phyloP scores from a whole-genome alignment of 352 stramenopile genomes.

The Globisporangium viniferum region DNA sequence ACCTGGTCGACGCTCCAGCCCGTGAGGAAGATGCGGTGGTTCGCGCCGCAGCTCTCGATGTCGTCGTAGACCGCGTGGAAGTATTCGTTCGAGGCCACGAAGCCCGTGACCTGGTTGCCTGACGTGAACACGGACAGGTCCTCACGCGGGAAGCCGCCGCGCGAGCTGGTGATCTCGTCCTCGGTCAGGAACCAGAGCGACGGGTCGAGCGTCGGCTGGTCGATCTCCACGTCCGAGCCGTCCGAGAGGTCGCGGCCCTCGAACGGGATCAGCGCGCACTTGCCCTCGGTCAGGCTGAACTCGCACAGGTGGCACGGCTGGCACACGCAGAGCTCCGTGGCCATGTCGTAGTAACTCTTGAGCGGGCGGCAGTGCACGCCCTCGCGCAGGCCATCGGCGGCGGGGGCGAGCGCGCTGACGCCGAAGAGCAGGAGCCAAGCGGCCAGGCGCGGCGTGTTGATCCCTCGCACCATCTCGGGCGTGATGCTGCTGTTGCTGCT shows the following conservation, averaged over 20 bases:
- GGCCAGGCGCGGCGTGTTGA: constrained; percentile 1
- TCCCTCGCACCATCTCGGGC: constrained; percentile 3
- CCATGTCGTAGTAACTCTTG: constrained; percentile 21
- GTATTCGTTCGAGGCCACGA: constrained; percentile 36
- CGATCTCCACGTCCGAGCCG: constrained; percentile 20
- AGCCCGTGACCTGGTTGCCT: constrained; percentile 49
- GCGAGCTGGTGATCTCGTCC: constrained; percentile 47
- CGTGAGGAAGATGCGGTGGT: constrained; percentile 47
- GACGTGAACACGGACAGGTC: constrained; percentile 44
- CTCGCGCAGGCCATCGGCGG: neutral
- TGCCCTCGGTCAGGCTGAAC: constrained; percentile 19
- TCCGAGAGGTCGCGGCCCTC: constrained; percentile 21
- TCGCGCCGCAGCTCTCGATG: constrained; percentile 24
- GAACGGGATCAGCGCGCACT: constrained; percentile 22
- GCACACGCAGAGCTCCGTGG: constrained; percentile 32
- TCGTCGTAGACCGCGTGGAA: constrained; percentile 53
- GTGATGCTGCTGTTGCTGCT: neutral
- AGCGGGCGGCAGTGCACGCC: constrained; percentile 19
- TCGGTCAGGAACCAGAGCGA: constrained; percentile 59
- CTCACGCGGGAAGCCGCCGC: constrained; percentile 37
- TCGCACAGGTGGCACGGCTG: constrained; percentile 37
- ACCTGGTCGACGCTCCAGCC: constrained; percentile 68
- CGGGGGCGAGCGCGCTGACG: constrained; percentile 1
- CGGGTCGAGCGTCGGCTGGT: constrained; percentile 47
- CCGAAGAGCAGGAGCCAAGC: constrained; percentile 2